Evolutionary conservation across 148 eudicot species (phyloP).

Genomic region (Spergularia bocconei): DNA sequence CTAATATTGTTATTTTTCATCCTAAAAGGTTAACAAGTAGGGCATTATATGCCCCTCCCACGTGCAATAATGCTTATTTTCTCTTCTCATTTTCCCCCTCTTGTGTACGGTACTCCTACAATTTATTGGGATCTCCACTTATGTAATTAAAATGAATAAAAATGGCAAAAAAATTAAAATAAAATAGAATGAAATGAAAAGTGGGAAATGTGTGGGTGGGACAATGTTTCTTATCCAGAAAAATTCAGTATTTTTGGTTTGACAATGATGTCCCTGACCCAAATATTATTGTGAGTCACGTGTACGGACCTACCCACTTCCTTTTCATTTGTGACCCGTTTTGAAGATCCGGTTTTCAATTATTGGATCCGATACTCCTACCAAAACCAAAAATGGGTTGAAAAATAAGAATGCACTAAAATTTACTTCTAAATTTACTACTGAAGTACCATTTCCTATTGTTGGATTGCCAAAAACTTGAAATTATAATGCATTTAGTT

Average conservation of each 20-base stretch:
- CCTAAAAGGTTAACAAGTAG: slow-evolving; percentile 17
- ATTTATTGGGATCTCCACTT: slow-evolving; percentile 20
- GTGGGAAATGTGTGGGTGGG: slow-evolving; percentile 1
- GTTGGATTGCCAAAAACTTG: too few species aligned
- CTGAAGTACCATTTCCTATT: too few species aligned
- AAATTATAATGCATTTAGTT: too few species aligned
- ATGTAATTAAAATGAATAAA: not conserved
- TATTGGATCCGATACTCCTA: not conserved
- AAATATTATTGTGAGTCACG: slow-evolving; percentile 25
- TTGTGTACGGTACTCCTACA: slow-evolving; percentile 22
- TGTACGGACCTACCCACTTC: slow-evolving; percentile 26
- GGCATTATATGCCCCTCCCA: slow-evolving; percentile 16
- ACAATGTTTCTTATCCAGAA: slow-evolving; percentile 23
- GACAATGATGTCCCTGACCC: slow-evolving; percentile 23
- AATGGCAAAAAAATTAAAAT: not conserved
- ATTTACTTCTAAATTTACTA: too few species aligned
- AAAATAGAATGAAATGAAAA: not conserved
- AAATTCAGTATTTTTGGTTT: slow-evolving; percentile 2
- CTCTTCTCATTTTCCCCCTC: slow-evolving; percentile 8
- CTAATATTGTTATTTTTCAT: not conserved
- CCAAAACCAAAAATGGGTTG: too few species aligned
- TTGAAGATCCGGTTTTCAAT: not conserved
- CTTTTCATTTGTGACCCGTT: slow-evolving; percentile 14
- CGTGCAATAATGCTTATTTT: slow-evolving; percentile 22
- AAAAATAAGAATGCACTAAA: too few species aligned